Conservation (phyloP, 441 rosid species). For the Populus tomentosa region DNA sequence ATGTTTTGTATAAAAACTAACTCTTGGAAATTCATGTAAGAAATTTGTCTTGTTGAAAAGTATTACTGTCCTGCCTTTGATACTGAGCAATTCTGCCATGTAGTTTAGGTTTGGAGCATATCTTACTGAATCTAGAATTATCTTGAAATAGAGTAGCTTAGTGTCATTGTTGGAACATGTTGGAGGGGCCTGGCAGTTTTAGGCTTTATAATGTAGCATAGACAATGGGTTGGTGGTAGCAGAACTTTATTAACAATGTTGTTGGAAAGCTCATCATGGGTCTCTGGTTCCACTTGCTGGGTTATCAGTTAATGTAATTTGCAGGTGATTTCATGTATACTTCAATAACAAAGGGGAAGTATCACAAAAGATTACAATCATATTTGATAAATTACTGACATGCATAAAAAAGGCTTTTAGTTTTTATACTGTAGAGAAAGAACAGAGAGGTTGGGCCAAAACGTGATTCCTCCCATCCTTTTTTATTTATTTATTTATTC, state of each 20-base stretch:
- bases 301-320: neutral
- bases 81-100: neutral
- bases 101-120: neutral
- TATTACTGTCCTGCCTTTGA: neutral
- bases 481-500: neutral
- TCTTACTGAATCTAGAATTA: neutral
- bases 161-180: neutral
- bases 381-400: neutral
- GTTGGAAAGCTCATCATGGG: neutral
- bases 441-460: neutral
- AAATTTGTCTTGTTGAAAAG: neutral
- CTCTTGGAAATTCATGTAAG: neutral
- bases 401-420: neutral
- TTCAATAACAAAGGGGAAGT: neutral
- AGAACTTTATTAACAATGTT: neutral
- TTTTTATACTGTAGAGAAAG: neutral
- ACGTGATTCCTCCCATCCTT: neutral
- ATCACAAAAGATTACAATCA: neutral
- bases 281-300: neutral
- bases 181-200: conserved; percentile 1
- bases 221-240: neutral
- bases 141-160: neutral
- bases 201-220: neutral
- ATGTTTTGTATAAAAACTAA: neutral
- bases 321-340: neutral